Conservation (phyloP, 768 basidiomycete genomes). For the Leucocoprinus leucothites region DNA sequence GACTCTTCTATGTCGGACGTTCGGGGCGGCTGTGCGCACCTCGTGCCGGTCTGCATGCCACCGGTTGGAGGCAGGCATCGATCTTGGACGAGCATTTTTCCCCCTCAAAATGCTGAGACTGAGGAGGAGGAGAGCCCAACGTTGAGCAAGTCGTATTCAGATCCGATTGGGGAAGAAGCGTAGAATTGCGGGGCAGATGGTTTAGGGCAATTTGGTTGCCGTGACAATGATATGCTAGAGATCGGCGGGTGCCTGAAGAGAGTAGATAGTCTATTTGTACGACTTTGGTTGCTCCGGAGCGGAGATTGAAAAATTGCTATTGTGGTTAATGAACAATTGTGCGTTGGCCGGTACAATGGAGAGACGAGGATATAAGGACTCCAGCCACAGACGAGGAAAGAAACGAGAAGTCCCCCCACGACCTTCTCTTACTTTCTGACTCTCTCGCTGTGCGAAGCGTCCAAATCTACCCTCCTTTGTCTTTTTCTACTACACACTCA, state of each 20-base stretch:
- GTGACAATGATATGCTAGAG: not conserved
- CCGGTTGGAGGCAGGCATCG: no score
- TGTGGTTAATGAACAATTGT: not conserved
- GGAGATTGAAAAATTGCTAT: not conserved
- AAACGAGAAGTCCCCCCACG: not conserved
- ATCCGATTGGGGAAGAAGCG: no score
- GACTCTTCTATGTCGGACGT: no score
- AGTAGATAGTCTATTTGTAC: not conserved
- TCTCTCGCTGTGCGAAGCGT: not conserved
- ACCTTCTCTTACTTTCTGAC: not conserved
- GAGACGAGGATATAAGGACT: not conserved
- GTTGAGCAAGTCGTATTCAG: no score
- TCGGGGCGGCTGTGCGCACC: no score
- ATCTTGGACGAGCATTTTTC: no score
- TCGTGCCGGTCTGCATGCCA: no score
- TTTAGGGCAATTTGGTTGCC: not conserved
- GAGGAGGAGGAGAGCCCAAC: no score
- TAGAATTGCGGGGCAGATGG: no score
- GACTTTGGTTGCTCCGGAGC: not conserved
- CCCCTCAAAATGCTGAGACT: no score
- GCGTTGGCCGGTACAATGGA: no score
- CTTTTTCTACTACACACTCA: not conserved
- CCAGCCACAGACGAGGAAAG: not conserved
- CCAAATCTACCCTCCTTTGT: not conserved
- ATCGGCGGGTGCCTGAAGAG: not conserved